Evolutionary conservation across 345 rosid genomes (phyloP).

Genomic region (Gossypium stocksii): DNA sequence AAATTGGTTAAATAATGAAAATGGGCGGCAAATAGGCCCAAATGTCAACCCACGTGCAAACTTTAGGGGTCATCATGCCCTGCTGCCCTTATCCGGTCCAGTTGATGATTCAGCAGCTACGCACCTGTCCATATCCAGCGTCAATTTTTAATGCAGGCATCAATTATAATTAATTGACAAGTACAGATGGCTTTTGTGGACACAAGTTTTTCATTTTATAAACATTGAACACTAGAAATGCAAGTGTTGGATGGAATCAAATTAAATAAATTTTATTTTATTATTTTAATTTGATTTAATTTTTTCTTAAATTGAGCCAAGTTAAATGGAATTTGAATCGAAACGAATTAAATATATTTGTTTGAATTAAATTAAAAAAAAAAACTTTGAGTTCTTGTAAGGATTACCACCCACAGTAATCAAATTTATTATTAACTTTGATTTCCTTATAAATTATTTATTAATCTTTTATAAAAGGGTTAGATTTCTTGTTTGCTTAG

Average conservation of each 20-base stretch:
- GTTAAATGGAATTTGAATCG: fast-evolving
- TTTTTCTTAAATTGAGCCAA: fast-evolving
- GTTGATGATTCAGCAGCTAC: neutral
- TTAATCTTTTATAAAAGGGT: too few relatives aligned
- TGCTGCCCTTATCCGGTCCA: slow-evolving; percentile 5
- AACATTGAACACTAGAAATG: neutral
- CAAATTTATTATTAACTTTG: too few relatives aligned
- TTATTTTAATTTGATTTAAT: too few relatives aligned
- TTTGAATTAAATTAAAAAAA: too few relatives aligned
- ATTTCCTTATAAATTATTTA: too few relatives aligned
- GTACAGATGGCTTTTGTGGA: neutral
- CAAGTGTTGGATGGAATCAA: too few relatives aligned
- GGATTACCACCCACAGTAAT: too few relatives aligned
- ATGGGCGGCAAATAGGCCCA: neutral
- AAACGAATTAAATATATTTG: too few relatives aligned
- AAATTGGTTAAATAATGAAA: neutral
- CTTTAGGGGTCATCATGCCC: neutral
- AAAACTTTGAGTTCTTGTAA: too few relatives aligned
- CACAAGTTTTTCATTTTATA: neutral
- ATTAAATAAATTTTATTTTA: too few relatives aligned
- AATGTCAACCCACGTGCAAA: slow-evolving; percentile 7
- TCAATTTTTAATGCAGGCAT: neutral
- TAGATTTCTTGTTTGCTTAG: too few relatives aligned
- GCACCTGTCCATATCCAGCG: neutral
- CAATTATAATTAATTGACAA: neutral